phyloP scores from a whole-genome alignment of 2,329 filamentous ascomycete species.

The Zymoseptoria crescenta region DNA sequence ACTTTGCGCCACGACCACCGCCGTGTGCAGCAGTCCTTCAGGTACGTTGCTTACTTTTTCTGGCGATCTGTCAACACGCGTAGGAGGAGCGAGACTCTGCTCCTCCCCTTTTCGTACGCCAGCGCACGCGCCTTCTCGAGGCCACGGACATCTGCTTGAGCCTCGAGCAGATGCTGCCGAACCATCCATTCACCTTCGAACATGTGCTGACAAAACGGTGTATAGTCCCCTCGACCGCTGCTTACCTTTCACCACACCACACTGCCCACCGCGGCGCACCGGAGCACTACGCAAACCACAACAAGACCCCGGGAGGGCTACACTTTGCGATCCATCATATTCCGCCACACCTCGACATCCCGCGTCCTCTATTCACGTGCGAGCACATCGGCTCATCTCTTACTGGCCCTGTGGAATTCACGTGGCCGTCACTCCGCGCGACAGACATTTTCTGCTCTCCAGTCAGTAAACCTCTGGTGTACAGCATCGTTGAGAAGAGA shows the following conservation, averaged over 20 bases:
- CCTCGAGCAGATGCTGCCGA: background rate
- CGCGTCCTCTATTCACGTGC: background rate
- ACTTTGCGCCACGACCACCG: background rate
- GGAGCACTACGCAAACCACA: background rate
- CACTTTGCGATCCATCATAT: background rate
- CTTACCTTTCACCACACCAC: constrained; percentile 1
- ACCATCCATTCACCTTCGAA: background rate
- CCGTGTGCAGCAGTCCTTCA: background rate
- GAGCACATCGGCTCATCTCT: background rate
- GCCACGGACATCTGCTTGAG: background rate
- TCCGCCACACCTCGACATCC: background rate
- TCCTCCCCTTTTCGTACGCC: constrained; percentile 4
- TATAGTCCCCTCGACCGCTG: background rate
- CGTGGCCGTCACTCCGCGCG: constrained; percentile 13
- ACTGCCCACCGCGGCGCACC: constrained; percentile 4
- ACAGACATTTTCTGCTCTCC: constrained; percentile 20
- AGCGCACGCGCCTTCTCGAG: background rate
- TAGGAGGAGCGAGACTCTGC: background rate
- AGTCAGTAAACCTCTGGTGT: constrained; percentile 18
- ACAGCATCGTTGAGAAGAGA: background rate
- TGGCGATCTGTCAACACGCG: background rate
- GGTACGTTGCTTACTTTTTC: constrained; percentile 2
- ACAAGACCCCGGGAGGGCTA: background rate
- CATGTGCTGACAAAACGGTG: background rate
- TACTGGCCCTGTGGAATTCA: constrained; percentile 3